These are phyloP conservation scores for Alternaria tenuissima DNA, from an alignment of 2,329 filamentous ascomycete genomes.

Conservation along the genomic window DNA sequence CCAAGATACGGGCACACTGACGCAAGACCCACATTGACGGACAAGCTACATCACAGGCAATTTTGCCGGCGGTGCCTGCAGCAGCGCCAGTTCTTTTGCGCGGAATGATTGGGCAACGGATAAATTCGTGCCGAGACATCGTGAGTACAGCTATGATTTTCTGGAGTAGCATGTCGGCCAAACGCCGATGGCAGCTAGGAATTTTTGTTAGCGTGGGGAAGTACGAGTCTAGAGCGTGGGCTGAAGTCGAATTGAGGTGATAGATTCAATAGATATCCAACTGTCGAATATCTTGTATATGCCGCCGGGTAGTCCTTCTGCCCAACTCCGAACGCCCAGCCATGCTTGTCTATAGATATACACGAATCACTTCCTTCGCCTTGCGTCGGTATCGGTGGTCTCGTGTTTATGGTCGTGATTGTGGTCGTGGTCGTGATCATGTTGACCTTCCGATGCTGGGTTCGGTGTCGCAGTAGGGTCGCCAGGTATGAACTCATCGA, in stretches of 20 bases:
- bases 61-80: conserved; percentile 47
- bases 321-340: conserved; percentile 36
- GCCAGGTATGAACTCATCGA: conserved; percentile 70
- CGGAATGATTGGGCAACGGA: conserved; percentile 32
- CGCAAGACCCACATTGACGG: conserved; percentile 27
- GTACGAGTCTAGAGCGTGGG: conserved; percentile 6
- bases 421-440: conserved; percentile 39
- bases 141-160: conserved; percentile 7
- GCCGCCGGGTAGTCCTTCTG: conserved; percentile 26
- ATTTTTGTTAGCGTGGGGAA: conserved; percentile 2
- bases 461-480: conserved; percentile 40
- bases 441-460: conserved; percentile 42
- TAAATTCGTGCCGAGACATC: conserved; percentile 26
- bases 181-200: conserved; percentile 9
- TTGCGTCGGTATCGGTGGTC: conserved; percentile 26
- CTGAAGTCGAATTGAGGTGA: neutral
- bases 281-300: conserved; percentile 14
- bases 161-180: conserved; percentile 9
- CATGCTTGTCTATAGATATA: conserved; percentile 29
- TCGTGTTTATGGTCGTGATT: conserved; percentile 35
- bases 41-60: conserved; percentile 26
- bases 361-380: conserved; percentile 33
- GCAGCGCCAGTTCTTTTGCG: conserved; percentile 10
- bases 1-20: conserved; percentile 24
- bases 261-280: conserved; percentile 10